Base-by-base conservation (phyloP, 2,329 filamentous ascomycete species). In the Talaromyces atroroseus region DNA sequence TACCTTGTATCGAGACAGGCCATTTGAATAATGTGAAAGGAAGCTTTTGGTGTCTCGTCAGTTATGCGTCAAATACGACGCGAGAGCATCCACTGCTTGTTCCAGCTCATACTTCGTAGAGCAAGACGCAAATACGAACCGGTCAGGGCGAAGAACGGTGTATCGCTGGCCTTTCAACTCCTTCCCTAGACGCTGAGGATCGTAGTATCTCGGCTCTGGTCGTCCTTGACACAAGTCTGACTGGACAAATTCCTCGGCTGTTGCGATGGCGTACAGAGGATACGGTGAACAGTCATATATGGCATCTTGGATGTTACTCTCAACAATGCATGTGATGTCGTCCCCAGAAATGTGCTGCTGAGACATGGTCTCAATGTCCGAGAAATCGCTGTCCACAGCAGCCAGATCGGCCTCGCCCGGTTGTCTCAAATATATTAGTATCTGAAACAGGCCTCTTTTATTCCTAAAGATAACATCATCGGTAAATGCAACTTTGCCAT, bases 91-190 rank as follows among this genome's bases (percentile, higher is more conserved):
- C 23, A 49, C 24, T 14, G 52, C 34, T 29, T 42, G 16, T 7
- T 21, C n/a, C 2, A 71, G 58, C 32, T 70, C 65, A 10, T 14
- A 24, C 2, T 16, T 57, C 5, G 58, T 63, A 16, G 59, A 52
- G 57, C 67, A 71, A 3, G 65, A 62, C 5, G 69, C 70, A 61
- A 68, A 74, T 3, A 73, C 63, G 49, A 71, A 68, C 1, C 70
- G 62, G 55, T 73, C 71, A 1, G 62, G 62, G 49, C 71, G 60
- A 16, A 73, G 47, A 47, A 73, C 63, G 8, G 68, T 61, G 59
- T 65, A 73, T 45, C 58, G 59, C 10, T 63, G 61, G 2, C 58
- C 49, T 4, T 54, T 54, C 4, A 68, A 49, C 20, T 63, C 64
- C 26, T 59, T 63, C 18, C 59, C 47, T 11, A 73, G 59, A 6